These are phyloP conservation scores for Pseudocercospora fijiensis DNA, from an alignment of 2,329 filamentous ascomycete genomes.

Conservation along the genomic window DNA sequence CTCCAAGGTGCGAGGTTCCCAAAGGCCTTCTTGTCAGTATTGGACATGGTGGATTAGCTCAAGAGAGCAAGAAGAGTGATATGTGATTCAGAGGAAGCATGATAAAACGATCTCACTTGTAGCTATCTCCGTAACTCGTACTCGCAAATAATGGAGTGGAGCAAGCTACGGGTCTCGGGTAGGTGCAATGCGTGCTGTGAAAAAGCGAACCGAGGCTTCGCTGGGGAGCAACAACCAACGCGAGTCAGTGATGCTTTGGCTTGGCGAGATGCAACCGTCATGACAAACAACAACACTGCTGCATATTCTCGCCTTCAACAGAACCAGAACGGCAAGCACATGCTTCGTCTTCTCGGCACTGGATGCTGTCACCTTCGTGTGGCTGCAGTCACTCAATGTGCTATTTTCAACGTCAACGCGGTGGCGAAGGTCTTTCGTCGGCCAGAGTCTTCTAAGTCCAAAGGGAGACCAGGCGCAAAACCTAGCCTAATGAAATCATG, in stretches of 20 bases:
- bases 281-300: neutral
- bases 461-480: neutral
- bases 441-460: neutral
- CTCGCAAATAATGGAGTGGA: neutral
- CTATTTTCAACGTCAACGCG: neutral
- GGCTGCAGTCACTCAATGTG: neutral
- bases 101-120: neutral
- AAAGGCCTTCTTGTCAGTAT: slow-evolving; percentile 13
- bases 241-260: neutral
- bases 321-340: neutral
- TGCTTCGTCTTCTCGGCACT: neutral
- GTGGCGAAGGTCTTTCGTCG: neutral
- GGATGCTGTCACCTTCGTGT: neutral
- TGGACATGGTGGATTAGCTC: neutral
- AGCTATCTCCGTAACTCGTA: neutral
- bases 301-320: neutral
- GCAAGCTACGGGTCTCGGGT: neutral
- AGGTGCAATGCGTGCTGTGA: neutral
- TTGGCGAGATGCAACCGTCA: neutral
- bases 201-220: neutral
- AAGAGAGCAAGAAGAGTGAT: neutral
- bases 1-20: slow-evolving; percentile 43
- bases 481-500: too few relatives aligned
- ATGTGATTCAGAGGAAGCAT: neutral
- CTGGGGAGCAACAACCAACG: neutral